Evolutionary conservation across 495 filamentous ascomycete species (phyloP).

Genomic region (Trichocladium antarcticum): DNA sequence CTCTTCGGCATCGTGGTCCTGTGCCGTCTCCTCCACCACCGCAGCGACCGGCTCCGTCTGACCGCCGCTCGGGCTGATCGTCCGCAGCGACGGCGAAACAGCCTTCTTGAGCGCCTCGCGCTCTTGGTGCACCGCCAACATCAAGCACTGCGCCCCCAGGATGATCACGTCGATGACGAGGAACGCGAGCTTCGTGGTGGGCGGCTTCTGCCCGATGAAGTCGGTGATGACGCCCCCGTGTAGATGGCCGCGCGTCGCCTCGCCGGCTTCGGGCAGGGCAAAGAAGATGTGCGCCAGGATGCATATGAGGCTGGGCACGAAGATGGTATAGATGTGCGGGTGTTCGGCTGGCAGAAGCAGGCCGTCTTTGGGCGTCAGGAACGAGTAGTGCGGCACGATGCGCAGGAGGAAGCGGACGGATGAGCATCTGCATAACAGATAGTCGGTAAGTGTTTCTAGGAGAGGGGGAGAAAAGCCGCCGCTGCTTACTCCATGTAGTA

Average conservation of each 20-base stretch:
- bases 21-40: conserved; percentile 26
- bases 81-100: conserved; percentile 24
- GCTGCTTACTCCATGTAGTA: conserved; percentile 81
- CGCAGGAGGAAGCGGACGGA: conserved; percentile 61
- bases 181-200: conserved; percentile 53
- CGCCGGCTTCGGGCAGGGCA: conserved; percentile 53
- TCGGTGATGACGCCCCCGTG: conserved; percentile 76
- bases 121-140: conserved; percentile 63
- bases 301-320: conserved; percentile 60
- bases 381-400: conserved; percentile 57
- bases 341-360: conserved; percentile 51
- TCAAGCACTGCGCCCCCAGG: conserved; percentile 56
- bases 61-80: conserved; percentile 2
- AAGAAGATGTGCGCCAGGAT: conserved; percentile 58
- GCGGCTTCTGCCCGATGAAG: conserved; percentile 75
- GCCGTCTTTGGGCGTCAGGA: conserved; percentile 66
- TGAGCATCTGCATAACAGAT: conserved; percentile 51
- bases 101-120: conserved; percentile 45
- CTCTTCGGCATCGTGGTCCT: conserved; percentile 76
- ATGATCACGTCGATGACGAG: conserved; percentile 55
- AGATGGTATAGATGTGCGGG: conserved; percentile 58
- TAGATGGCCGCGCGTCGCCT: conserved; percentile 67
- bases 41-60: background rate
- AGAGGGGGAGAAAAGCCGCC: background rate
- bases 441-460: background rate